A percentile compares a stretch with the other conserved stretches of the same genome.
Evolutionary conservation across 108 stramenopile species (phyloP).

Genomic region (Cyclotella choctawhatcheeana): DNA sequence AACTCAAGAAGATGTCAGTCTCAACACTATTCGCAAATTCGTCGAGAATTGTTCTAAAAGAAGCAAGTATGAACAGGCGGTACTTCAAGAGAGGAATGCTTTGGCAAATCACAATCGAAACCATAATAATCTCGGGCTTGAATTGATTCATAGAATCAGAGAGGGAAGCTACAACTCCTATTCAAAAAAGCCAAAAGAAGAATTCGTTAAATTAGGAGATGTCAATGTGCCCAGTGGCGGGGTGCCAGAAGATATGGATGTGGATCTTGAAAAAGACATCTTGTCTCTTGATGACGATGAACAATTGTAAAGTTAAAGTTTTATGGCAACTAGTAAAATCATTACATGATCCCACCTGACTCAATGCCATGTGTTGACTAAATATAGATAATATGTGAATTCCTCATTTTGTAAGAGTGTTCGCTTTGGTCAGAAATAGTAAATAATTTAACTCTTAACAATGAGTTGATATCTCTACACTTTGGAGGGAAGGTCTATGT

Average conservation of each 20-base stretch:
- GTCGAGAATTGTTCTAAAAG: constrained; percentile 48
- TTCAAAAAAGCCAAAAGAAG: neutral
- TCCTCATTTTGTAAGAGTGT: too few species aligned
- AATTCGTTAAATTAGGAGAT: constrained; percentile 28
- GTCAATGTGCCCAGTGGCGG: constrained; percentile 40
- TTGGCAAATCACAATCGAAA: neutral
- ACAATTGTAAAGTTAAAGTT: too few species aligned
- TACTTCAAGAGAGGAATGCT: constrained; percentile 42
- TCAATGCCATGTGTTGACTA: too few species aligned
- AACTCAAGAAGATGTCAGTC: constrained; percentile 49
- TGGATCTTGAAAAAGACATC: constrained; percentile 44
- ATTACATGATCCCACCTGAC: too few species aligned
- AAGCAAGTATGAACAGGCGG: constrained; percentile 41
- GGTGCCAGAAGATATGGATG: constrained; percentile 29
- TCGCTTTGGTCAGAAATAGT: too few species aligned
- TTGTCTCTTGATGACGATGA: constrained; percentile 10
- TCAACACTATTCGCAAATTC: constrained; percentile 42
- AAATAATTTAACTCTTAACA: too few species aligned
- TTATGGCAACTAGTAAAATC: too few species aligned
- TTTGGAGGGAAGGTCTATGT: too few species aligned
- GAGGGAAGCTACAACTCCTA: neutral
- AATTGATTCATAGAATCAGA: constrained; percentile 17
- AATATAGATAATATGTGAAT: too few species aligned
- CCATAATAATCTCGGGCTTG: neutral
- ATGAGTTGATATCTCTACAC: too few species aligned